Base-by-base conservation (phyloP, 2,329 filamentous ascomycete species). In the Teratosphaeria nubilosa region DNA sequence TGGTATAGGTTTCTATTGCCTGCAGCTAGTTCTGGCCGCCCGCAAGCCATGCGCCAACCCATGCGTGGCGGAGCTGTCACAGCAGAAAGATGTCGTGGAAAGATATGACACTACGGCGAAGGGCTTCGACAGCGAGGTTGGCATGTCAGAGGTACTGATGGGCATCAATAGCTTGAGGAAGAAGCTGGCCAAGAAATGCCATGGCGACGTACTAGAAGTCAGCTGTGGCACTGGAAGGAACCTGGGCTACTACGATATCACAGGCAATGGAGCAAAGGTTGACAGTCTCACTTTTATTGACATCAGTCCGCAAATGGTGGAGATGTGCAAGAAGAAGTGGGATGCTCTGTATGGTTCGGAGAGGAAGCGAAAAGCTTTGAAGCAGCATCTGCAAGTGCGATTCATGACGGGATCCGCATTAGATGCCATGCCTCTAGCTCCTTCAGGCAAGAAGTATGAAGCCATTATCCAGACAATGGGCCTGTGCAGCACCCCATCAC, bases 391-490 rank as follows among this genome's bases (percentile, higher is more conserved):
- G 51, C 37, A 37, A 16, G 57, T 61, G 2, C 65, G 68, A 37
- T 79, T 78, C 66, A 69, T 76, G 67, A 70, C 74, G 22, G 75
- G 75, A 48, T 76, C 75, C 27, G 76, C 74, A 20, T 61, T 76
- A 45, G 73, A 74, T 9, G 67, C 70, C 9, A 77, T 79, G 63
- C 73, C 73, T 7, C 69, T 73, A 9, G 73, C 76, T 7, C 76
- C 74, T 30, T 62, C 57, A 0, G 45, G 59, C 2, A 64, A 72
- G 13, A 73, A 73, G 32, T 80, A 77, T 65, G 77, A 79, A 57
- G 78, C 77, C 1, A 75, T 80, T 45, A 66, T 80, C 52, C 77
- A 80, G 65, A 79, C 77, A 2, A 79, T 80, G 76, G 78, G 78
- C 5, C 68, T 80, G 7, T 80, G 78, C 68, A 78, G 76, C 37